Percentiles rank a stretch among this genome's conserved stretches.
phyloP scores from a whole-genome alignment of 2,329 filamentous ascomycete genomes.

The Arthrobotrys musiformis region DNA sequence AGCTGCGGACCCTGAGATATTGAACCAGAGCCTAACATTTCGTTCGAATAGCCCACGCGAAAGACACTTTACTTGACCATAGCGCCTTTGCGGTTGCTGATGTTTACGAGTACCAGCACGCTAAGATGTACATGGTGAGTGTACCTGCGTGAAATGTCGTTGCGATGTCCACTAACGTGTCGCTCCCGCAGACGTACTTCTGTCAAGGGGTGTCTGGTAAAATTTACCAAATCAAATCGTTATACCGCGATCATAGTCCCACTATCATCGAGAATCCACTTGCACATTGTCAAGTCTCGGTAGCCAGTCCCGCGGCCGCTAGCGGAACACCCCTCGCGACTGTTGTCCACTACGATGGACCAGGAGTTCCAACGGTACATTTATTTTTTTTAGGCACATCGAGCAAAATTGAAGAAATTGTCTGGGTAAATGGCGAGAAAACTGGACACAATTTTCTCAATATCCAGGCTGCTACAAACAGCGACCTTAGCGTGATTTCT shows the following conservation, averaged over 20 bases:
- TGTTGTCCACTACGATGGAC: slow-evolving; percentile 17
- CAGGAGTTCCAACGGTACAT: slow-evolving; percentile 7
- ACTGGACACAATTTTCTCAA: not conserved
- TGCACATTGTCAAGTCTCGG: not conserved
- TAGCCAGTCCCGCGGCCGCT: not conserved
- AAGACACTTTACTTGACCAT: not conserved
- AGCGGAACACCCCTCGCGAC: not conserved
- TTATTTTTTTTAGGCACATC: not conserved
- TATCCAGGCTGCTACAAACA: not conserved
- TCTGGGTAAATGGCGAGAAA: slow-evolving; percentile 5
- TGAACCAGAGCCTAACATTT: no score
- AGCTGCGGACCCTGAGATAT: not conserved
- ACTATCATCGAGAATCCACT: not conserved
- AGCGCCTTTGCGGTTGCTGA: slow-evolving; percentile 18
- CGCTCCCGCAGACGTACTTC: not conserved
- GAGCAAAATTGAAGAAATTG: not conserved
- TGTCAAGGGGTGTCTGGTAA: not conserved
- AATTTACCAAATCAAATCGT: slow-evolving; percentile 2
- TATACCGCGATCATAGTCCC: slow-evolving; percentile 14
- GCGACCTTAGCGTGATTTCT: not conserved
- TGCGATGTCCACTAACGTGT: not conserved
- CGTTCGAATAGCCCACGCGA: not conserved
- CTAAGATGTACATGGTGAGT: slow-evolving; percentile 35
- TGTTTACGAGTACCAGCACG: slow-evolving; percentile 31
- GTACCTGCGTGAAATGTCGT: no score